These are phyloP conservation scores for Exophiala alcalophila DNA, from an alignment of 2,329 filamentous ascomycete genomes.

Conservation along the genomic window DNA sequence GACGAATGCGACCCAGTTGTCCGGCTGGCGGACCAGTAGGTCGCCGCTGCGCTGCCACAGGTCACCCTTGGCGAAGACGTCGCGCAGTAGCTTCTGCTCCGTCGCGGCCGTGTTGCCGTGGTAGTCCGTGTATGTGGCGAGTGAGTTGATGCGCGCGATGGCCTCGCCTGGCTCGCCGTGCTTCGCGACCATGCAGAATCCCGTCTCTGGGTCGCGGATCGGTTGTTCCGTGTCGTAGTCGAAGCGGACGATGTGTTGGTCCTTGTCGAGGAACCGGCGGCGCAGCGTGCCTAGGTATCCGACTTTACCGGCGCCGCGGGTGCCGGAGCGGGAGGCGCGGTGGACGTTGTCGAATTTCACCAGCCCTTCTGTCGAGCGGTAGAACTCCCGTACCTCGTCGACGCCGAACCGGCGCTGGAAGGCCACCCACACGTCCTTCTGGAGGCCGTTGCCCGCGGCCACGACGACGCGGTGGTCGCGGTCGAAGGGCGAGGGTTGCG, in stretches of 20 bases:
- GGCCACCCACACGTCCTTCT: slow-evolving; percentile 48
- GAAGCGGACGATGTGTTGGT: slow-evolving; percentile 62
- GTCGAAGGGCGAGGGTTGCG: slow-evolving; percentile 44
- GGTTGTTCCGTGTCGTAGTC: slow-evolving; percentile 68
- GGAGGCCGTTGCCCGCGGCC: slow-evolving; percentile 47
- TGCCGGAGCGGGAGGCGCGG: slow-evolving; percentile 67
- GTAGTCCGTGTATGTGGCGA: slow-evolving; percentile 73
- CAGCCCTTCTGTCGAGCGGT: slow-evolving; percentile 72
- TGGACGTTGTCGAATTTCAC: slow-evolving; percentile 61
- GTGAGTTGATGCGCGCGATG: slow-evolving; percentile 62
- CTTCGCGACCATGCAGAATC: slow-evolving; percentile 60
- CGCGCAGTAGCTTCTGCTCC: slow-evolving; percentile 67
- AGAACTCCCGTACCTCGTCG: slow-evolving; percentile 66
- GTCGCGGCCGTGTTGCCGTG: slow-evolving; percentile 70
- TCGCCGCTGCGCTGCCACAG: slow-evolving; percentile 82
- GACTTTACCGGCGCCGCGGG: slow-evolving; percentile 52
- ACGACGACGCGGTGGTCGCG: slow-evolving; percentile 45
- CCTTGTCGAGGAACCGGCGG: slow-evolving; percentile 40
- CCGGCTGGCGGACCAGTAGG: slow-evolving; percentile 65
- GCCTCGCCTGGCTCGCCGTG: slow-evolving; percentile 74
- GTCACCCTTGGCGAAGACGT: slow-evolving; percentile 72
- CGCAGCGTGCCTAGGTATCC: slow-evolving; percentile 44
- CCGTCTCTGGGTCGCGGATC: slow-evolving; percentile 62
- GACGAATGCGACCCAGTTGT: slow-evolving; percentile 74
- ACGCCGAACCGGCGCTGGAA: slow-evolving; percentile 41